Conservation (phyloP, 345 rosid genomes). For the Tarenaya hassleriana region DNA sequence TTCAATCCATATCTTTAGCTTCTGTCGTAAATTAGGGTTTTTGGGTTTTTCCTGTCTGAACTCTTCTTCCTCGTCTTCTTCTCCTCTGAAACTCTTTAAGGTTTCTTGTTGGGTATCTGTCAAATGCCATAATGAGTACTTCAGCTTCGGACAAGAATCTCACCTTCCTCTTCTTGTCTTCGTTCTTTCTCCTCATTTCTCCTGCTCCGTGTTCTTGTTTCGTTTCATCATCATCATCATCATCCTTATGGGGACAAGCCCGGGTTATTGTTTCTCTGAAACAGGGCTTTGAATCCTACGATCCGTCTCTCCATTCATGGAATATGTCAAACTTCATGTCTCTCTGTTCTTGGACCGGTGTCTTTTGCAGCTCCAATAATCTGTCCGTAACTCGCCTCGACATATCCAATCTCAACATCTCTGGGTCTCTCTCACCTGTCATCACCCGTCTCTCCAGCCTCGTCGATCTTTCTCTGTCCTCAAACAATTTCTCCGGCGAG, state of each 20-base stretch:
- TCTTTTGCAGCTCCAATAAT: conserved; percentile 37
- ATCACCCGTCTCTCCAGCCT: conserved; percentile 38
- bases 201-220: conserved; percentile 24
- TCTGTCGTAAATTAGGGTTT: conserved; percentile 15
- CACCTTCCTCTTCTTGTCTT: conserved; percentile 26
- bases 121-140: conserved; percentile 27
- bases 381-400: conserved; percentile 45
- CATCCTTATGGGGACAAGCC: conserved; percentile 46
- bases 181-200: conserved; percentile 25
- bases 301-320: conserved; percentile 47
- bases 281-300: conserved; percentile 37
- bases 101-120: conserved; percentile 20
- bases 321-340: conserved; percentile 38
- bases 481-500: conserved; percentile 51
- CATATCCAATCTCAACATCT: conserved; percentile 45
- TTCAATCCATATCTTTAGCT: no score
- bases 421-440: conserved; percentile 49
- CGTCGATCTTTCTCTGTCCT: conserved; percentile 38
- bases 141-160: conserved; percentile 23
- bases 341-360: conserved; percentile 52
- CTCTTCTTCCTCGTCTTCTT: conserved; percentile 21
- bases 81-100: conserved; percentile 20
- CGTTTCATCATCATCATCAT: conserved; percentile 29
- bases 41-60: conserved; percentile 16
- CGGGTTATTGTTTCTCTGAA: conserved; percentile 47